These are phyloP conservation scores for Thozetella sp. DNA, from an alignment of 495 filamentous ascomycete species.

Conservation along the genomic window DNA sequence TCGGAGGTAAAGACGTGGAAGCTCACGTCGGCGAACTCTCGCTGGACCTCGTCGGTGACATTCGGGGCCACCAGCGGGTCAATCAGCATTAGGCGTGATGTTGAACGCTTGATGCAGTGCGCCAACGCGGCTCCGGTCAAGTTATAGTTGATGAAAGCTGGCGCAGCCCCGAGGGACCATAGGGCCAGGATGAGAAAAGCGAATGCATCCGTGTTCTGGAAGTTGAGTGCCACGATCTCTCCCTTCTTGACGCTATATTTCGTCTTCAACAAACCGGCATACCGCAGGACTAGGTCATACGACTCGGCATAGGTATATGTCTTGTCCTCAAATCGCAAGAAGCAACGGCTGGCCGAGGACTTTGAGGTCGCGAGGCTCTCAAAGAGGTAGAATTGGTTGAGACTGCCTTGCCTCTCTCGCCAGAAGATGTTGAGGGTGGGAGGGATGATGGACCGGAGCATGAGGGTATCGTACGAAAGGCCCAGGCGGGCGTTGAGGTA, in stretches of 20 bases:
- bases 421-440: slow-evolving; percentile 39
- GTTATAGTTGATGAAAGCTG: slow-evolving; percentile 97
- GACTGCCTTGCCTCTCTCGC: slow-evolving; percentile 53
- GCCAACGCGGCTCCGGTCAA: slow-evolving; percentile 72
- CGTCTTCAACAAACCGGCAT: slow-evolving; percentile 80
- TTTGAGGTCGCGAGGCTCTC: slow-evolving; percentile 67
- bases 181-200: slow-evolving; percentile 83
- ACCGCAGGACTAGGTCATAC: slow-evolving; percentile 74
- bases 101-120: slow-evolving; percentile 77
- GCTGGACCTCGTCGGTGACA: slow-evolving; percentile 45
- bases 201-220: slow-evolving; percentile 83
- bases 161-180: slow-evolving; percentile 85
- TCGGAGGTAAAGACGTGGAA: slow-evolving; percentile 66
- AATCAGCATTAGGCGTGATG: slow-evolving; percentile 70
- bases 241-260: slow-evolving; percentile 67
- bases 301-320: slow-evolving; percentile 81
- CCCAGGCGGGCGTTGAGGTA: slow-evolving; percentile 80
- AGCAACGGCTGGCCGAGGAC: slow-evolving; percentile 56
- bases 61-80: slow-evolving; percentile 65
- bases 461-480: slow-evolving; percentile 63
- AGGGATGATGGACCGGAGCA: slow-evolving; percentile 53
- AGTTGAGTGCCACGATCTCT: slow-evolving; percentile 87
- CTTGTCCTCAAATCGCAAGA: slow-evolving; percentile 75
- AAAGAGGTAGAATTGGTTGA: slow-evolving; percentile 81
- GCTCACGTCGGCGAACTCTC: slow-evolving; percentile 45